Conservation (phyloP, 208 protist species). For the Leishmania aethiopica region DNA sequence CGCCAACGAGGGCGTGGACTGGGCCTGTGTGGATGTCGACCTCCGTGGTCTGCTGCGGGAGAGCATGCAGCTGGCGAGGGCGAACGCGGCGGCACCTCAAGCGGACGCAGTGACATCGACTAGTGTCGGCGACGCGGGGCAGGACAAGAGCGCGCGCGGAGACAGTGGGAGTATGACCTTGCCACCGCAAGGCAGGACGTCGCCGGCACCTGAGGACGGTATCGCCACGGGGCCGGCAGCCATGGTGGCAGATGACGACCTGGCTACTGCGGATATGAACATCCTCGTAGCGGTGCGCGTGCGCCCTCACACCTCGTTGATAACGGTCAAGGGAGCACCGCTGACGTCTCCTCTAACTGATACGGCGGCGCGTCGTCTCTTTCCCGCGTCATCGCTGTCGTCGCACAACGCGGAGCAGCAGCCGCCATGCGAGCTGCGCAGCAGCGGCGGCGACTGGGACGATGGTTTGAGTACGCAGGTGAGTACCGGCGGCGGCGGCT, state of each 20-base stretch:
- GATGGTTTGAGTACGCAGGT: background rate
- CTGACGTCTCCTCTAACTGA: background rate
- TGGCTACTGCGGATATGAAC: slow-evolving; percentile 2
- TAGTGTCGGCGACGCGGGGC: background rate
- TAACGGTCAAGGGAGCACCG: background rate
- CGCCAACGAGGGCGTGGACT: slow-evolving; percentile 4
- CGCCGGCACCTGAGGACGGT: background rate
- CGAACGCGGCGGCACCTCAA: background rate
- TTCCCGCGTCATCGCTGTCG: background rate
- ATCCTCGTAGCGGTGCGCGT: slow-evolving; percentile 54
- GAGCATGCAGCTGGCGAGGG: background rate
- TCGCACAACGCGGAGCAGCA: background rate
- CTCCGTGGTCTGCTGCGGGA: slow-evolving; percentile 1
- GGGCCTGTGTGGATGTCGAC: slow-evolving; percentile 5
- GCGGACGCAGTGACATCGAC: background rate
- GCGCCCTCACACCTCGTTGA: slow-evolving; percentile 28
- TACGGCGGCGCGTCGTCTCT: background rate
- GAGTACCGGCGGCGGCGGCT: background rate
- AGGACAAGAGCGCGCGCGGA: background rate
- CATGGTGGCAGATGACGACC: background rate
- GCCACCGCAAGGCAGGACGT: background rate
- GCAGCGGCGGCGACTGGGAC: background rate
- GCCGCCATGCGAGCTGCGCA: background rate
- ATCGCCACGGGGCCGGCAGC: background rate
- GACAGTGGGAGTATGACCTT: background rate